Conservation (phyloP, 257 asterid genomes). For the Solanum okadae region DNA sequence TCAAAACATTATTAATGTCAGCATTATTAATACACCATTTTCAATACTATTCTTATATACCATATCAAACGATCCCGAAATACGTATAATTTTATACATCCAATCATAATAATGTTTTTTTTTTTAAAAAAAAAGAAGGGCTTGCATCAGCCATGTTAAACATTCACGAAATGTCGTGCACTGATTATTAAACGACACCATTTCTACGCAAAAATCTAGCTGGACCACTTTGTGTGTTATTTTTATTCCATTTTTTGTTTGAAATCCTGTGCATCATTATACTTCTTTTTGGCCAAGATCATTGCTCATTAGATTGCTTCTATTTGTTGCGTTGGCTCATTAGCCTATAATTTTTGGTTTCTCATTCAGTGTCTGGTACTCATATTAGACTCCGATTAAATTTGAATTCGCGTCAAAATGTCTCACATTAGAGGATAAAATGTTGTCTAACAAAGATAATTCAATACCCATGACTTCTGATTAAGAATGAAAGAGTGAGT, state of each 20-base stretch:
- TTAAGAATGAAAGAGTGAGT: too few relatives aligned
- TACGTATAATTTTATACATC: too few relatives aligned
- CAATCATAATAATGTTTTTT: neutral
- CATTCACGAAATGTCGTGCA: neutral
- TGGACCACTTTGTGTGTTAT: neutral
- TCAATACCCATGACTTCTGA: rapidly evolving
- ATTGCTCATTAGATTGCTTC: neutral
- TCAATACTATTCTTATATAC: too few relatives aligned
- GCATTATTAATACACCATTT: too few relatives aligned
- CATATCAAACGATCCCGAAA: too few relatives aligned
- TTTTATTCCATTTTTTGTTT: neutral
- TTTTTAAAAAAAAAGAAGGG: neutral
- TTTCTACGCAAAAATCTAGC: neutral
- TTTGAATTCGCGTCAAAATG: too few relatives aligned
- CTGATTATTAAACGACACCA: neutral
- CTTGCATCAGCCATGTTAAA: neutral
- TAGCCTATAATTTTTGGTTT: neutral
- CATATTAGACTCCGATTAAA: too few relatives aligned
- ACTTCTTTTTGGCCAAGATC: neutral
- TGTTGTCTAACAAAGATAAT: too few relatives aligned
- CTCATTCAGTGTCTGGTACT: too few relatives aligned
- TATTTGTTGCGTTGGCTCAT: neutral
- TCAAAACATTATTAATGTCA: too few relatives aligned
- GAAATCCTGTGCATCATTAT: neutral
- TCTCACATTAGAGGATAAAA: too few relatives aligned